Conservation (phyloP, 2,329 filamentous ascomycete species). For the Aspergillus sp. region DNA sequence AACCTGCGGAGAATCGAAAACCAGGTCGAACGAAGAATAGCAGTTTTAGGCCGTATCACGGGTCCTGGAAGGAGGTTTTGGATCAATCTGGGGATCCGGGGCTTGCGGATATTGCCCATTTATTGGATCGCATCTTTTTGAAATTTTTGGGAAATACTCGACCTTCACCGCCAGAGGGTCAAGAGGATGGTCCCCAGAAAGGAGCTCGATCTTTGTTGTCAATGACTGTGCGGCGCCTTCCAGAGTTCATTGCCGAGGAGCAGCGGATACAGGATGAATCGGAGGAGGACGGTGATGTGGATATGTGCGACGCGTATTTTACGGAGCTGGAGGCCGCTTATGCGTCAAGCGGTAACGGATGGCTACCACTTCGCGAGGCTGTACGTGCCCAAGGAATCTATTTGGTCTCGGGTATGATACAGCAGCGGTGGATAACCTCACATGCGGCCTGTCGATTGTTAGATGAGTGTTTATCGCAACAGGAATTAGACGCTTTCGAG, state of each 20-base stretch:
- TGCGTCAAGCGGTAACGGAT: conserved; percentile 34
- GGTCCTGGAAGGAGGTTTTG: conserved; percentile 35
- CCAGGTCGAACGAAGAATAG: conserved; percentile 26
- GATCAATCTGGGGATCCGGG: conserved; percentile 32
- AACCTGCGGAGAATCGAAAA: conserved; percentile 8
- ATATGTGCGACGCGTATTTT: conserved; percentile 44
- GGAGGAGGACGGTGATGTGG: conserved; percentile 33
- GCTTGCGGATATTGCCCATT: conserved; percentile 36
- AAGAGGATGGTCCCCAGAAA: background rate
- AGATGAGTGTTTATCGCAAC: conserved; percentile 30
- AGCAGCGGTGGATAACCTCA: conserved; percentile 35
- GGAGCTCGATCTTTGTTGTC: conserved; percentile 39
- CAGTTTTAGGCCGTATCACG: conserved; percentile 29
- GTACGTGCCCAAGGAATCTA: conserved; percentile 42
- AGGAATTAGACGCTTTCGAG: conserved; percentile 38
- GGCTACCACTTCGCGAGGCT: conserved; percentile 42
- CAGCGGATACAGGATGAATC: conserved; percentile 34
- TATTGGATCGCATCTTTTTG: conserved; percentile 35
- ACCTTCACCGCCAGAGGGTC: conserved; percentile 2
- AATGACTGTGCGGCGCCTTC: conserved; percentile 36
- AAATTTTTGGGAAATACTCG: conserved; percentile 39
- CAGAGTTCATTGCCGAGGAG: conserved; percentile 40
- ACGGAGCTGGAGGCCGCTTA: conserved; percentile 43
- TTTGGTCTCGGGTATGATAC: conserved; percentile 38
- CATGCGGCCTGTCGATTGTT: conserved; percentile 33